Base-by-base conservation (phyloP, 2,329 filamentous ascomycete genomes). In the Fusarium sulawesiense region DNA sequence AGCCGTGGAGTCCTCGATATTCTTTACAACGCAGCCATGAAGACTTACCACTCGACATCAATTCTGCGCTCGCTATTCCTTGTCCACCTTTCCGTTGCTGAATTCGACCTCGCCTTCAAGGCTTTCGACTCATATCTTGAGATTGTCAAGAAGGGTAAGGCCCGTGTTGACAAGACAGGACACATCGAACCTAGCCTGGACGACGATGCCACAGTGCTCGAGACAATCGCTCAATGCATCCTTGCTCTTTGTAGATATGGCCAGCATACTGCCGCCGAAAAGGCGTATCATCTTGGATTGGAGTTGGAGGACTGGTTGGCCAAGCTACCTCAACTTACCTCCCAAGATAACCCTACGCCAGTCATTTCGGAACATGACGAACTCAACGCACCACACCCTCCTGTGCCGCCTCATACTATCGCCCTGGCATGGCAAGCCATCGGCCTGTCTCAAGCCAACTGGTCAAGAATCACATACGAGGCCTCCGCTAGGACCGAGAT, bases 11-110 rank as follows among this genome's bases (percentile, higher is more conserved):
- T 97, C 32, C 86, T 99, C 42, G 94, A 96, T 79, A 92, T 94
- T 29, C 85, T 99, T 9, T 99, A 98, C 79, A 91, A 92, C 41
- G 93, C 94, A 23, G 93, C 95, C 10, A 93, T 92, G 12, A 97
- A 96, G 79, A 97, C 94, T 0, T 99, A 96, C 76, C 96, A 99
- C 80, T 99, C 96, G 2, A 97, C 95, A 2, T 84, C 93, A 12
- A 92, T 98, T 66, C 83, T 99, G 30, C 88, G 95, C 61, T 89
- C 94, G 74, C 85, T 99, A 1, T 98, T 98, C 77, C 91, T 89
- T 13, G 91, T 97, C 3, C 96, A 99, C 78, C 85, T 95, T 20
- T 88, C 93, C 4, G 85, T 98, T 20, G 93, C 94, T 11, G 95
- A 99, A 73, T 98, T 98, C 71, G 93, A 97, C 59, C 83, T 98